phyloP scores from a whole-genome alignment of 2,329 filamentous ascomycete genomes.

The Venturia aucupariae region DNA sequence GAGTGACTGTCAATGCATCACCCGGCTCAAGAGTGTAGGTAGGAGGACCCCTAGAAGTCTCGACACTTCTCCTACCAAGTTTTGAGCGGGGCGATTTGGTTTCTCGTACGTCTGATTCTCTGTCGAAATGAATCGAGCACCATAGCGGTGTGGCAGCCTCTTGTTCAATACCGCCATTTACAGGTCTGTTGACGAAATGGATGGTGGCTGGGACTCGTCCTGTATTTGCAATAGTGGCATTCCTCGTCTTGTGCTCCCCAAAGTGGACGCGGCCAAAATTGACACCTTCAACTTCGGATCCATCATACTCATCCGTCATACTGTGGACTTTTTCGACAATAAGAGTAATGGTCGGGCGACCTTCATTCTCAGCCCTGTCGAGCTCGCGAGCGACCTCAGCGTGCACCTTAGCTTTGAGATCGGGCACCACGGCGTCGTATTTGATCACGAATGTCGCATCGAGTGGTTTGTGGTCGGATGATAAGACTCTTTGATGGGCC shows the following conservation, averaged over 20 bases:
- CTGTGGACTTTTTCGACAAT: constrained; percentile 54
- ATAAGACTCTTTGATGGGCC: constrained; percentile 80
- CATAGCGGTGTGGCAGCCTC: constrained; percentile 48
- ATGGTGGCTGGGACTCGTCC: constrained; percentile 72
- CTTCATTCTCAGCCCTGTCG: constrained; percentile 86
- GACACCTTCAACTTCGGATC: constrained; percentile 44
- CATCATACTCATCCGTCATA: constrained; percentile 27
- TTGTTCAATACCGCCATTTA: constrained; percentile 35
- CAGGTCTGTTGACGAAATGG: constrained; percentile 66
- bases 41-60: constrained; percentile 20
- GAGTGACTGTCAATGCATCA: constrained; percentile 62
- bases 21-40: constrained; percentile 71
- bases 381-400: constrained; percentile 80
- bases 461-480: constrained; percentile 92
- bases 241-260: constrained; percentile 53
- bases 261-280: constrained; percentile 72
- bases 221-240: constrained; percentile 84
- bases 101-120: constrained; percentile 32
- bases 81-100: constrained; percentile 10
- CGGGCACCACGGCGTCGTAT: constrained; percentile 78
- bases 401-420: constrained; percentile 74
- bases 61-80: constrained; percentile 7
- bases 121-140: constrained; percentile 60
- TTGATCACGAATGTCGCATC: constrained; percentile 73
- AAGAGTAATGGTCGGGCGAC: constrained; percentile 70